Base-by-base conservation (phyloP, 23 red algal species). In the Pyropia haitanensis region DNA sequence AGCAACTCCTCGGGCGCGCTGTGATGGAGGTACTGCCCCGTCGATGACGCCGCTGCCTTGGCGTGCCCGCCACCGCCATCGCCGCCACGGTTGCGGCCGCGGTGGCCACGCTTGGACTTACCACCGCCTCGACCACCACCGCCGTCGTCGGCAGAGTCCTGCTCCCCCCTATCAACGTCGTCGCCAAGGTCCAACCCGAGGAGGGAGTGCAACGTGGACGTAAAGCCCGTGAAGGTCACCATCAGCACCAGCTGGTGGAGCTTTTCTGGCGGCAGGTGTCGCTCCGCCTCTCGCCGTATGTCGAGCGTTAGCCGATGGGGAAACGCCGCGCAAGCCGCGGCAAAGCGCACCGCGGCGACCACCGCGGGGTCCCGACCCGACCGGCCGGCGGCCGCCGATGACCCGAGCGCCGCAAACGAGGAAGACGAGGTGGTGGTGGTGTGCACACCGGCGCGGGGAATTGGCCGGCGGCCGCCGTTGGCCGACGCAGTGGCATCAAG, bases 201-300 rank as follows among this genome's bases (percentile, higher is more conserved):
- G 13, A 82, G 64, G 24, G 78, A 69, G 25, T 59, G 66, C 5
- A 70, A 18, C 6, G 66, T 71, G 54, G 78, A 62, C 49, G 61
- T 72, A 60, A 70, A 69, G 4, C 66, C 78, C 49, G 64, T 63
- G 31, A 82, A 63, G 15, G 54, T 61, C 34, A 68, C 17, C 18
- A 72, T 28, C 6, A 82, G 56, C 22, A 68, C 53, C 18, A 70
- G 49, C 50, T 72, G 64, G 0, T 69, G 56, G 28, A 50, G n/a
- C 51, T 72, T 82, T 9, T 77, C 73, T 2, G 73, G 32, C 1
- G 73, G 14, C 30, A 65, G 39, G 31, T 58, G 39, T 15, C 12
- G 20, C 27, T 53, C 48, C 13, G 65, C 13, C 0, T 60, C 73
- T 53, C 60, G 56, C 8, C 61, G 39, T 16, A 77, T 18, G 52